A percentile compares a stretch with the other conserved stretches of the same genome.
These are phyloP conservation scores for Yueomyces sp. DNA, from an alignment of 805 yeast species.

Conservation along the genomic window DNA sequence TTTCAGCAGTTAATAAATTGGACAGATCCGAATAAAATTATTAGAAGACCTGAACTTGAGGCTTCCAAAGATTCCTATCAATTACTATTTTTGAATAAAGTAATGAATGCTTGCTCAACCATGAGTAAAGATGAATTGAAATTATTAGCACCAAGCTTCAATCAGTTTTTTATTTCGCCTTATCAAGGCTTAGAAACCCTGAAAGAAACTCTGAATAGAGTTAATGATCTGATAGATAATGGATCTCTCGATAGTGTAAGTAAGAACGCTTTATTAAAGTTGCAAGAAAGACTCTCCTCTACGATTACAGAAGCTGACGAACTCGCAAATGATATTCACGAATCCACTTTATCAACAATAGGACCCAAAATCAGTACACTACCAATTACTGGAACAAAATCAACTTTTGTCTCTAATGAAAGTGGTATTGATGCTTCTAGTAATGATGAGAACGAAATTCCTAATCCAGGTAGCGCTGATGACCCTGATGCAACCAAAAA, in stretches of 20 bases:
- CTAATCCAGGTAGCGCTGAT: background rate
- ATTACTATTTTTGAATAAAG: constrained; percentile 39
- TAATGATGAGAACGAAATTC: background rate
- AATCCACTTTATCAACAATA: background rate
- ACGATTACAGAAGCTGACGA: constrained; percentile 5
- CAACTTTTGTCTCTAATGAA: background rate
- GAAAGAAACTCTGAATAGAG: constrained; percentile 12
- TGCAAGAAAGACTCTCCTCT: constrained; percentile 7
- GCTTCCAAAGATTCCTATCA: constrained; percentile 37
- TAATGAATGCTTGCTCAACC: constrained; percentile 36
- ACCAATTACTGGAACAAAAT: too few species aligned
- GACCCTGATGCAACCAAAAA: background rate
- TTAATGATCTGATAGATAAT: constrained; percentile 22
- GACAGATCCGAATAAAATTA: constrained; percentile 69
- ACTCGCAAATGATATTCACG: constrained; percentile 4
- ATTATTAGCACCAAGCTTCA: constrained; percentile 36
- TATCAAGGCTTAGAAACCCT: constrained; percentile 16
- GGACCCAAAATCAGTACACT: too few species aligned
- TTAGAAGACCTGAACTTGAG: constrained; percentile 32
- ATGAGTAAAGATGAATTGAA: constrained; percentile 39
- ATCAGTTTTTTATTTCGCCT: constrained; percentile 33
- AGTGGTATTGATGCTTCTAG: background rate
- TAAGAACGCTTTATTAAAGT: constrained; percentile 24
- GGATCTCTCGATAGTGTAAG: constrained; percentile 22
- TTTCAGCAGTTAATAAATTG: constrained; percentile 66